phyloP scores from a whole-genome alignment of 2,329 filamentous ascomycete genomes.

The Magnaporthiopsis incrustans region DNA sequence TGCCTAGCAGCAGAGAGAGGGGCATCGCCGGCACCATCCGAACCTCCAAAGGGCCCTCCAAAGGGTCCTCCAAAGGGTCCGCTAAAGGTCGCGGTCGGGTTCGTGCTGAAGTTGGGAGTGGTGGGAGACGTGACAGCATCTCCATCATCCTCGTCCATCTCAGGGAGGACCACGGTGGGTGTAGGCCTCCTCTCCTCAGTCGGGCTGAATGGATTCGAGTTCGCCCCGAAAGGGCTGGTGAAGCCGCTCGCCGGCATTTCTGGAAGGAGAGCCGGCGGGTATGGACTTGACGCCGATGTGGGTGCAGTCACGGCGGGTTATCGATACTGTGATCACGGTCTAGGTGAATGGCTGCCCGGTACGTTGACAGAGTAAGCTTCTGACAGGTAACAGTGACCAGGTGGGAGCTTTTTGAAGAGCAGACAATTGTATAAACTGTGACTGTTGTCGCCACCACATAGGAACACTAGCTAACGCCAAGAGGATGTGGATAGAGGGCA shows the following conservation, averaged over 20 bases:
- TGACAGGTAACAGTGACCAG: not conserved
- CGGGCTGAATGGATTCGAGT: slow-evolving; percentile 66
- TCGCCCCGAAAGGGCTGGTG: slow-evolving; percentile 61
- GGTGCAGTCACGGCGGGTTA: not conserved
- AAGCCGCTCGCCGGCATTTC: slow-evolving; percentile 68
- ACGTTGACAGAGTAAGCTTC: not conserved
- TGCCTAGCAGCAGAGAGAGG: slow-evolving; percentile 31
- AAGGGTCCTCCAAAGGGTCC: slow-evolving; percentile 49
- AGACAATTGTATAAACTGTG: not conserved
- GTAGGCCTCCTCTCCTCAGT: slow-evolving; percentile 25
- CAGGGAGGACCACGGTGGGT: slow-evolving; percentile 35
- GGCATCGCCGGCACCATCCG: slow-evolving; percentile 29
- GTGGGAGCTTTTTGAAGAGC: not conserved
- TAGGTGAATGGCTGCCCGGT: not conserved
- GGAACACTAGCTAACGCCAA: not conserved
- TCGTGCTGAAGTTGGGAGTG: slow-evolving; percentile 46
- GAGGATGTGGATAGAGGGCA: not conserved
- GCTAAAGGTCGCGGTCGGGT: slow-evolving; percentile 35
- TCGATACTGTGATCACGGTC: not conserved
- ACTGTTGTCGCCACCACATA: not conserved
- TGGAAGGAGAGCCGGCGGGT: not conserved
- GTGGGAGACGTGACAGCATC: slow-evolving; percentile 71
- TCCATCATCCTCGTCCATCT: slow-evolving; percentile 78
- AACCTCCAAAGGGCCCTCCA: slow-evolving; percentile 40
- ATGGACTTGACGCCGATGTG: not conserved